Conservation (phyloP, 495 filamentous ascomycete species). For the Tuber melanosporum region DNA sequence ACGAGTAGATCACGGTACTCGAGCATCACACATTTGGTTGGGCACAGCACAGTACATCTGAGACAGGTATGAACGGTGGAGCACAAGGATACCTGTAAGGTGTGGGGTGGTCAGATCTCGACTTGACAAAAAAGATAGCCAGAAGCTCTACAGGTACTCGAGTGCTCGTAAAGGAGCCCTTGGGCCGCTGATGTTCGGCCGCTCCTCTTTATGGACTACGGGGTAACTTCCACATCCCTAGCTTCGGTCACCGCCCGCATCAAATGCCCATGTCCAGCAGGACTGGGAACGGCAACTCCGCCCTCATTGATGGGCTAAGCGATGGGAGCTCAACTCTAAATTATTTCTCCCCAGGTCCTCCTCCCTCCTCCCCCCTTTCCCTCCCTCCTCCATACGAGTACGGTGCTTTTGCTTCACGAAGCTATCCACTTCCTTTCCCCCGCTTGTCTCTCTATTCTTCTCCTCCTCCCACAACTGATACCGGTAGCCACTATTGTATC, state of each 20-base stretch:
- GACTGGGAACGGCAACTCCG: background rate
- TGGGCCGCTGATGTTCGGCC: background rate
- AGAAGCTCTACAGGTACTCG: background rate
- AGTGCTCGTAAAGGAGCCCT: background rate
- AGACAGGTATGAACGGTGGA: background rate
- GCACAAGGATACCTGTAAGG: background rate
- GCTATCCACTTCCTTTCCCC: constrained; percentile 3
- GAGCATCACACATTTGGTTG: background rate
- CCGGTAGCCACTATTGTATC: background rate
- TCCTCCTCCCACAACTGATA: background rate
- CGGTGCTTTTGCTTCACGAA: background rate
- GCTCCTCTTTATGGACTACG: background rate
- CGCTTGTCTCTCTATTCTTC: background rate
- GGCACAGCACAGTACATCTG: background rate
- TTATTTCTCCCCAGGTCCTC: background rate
- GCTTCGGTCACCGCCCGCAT: background rate
- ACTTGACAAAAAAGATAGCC: background rate
- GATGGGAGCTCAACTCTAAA: constrained; percentile 25
- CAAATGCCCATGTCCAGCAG: background rate
- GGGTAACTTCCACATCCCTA: background rate
- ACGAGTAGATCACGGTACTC: background rate
- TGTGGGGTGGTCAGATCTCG: background rate
- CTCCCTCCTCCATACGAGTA: background rate
- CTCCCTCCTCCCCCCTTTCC: background rate
- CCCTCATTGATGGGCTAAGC: constrained; percentile 16